Evolutionary conservation across 306 rosid genomes (phyloP).

Genomic region (Vicia faba): DNA sequence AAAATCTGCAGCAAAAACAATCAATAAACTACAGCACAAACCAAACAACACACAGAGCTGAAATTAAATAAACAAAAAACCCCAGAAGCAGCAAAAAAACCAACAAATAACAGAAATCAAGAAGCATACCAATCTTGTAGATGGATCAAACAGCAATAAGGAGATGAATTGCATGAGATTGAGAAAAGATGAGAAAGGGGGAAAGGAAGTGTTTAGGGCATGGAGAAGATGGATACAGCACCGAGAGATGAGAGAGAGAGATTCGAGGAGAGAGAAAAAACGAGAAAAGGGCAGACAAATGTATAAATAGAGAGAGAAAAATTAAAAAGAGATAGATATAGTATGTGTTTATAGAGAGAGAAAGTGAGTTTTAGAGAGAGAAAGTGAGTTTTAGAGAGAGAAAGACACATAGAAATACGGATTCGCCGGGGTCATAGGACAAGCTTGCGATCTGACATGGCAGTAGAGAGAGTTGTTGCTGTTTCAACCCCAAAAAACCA

Average conservation of each 20-base stretch:
- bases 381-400: constrained; percentile 52
- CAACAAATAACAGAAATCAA: constrained; percentile 39
- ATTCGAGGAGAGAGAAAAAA: constrained; percentile 55
- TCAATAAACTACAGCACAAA: constrained; percentile 32
- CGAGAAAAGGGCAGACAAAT: constrained; percentile 42
- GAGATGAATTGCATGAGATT: constrained; percentile 43
- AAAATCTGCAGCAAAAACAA: constrained; percentile 32
- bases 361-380: constrained; percentile 40
- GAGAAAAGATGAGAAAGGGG: constrained; percentile 24
- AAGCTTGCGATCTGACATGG: constrained; percentile 94
- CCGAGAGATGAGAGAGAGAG: constrained; percentile 44
- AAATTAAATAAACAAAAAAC: constrained; percentile 45
- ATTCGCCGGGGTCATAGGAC: constrained; percentile 91
- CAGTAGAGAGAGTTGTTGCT: constrained; percentile 52
- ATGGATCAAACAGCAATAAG: constrained; percentile 59
- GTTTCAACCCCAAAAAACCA: constrained; percentile 42
- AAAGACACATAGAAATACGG: constrained; percentile 65
- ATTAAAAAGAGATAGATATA: constrained; percentile 32
- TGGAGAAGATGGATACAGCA: constrained; percentile 36
- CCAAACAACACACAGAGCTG: constrained; percentile 38
- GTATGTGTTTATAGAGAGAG: constrained; percentile 39
- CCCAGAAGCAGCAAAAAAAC: constrained; percentile 36
- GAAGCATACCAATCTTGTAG: constrained; percentile 54
- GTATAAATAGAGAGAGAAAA: constrained; percentile 66
- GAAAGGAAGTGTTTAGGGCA: constrained; percentile 72